Base-by-base conservation (phyloP, 164 flowering plant genomes). In the Magnolia officinalis region DNA sequence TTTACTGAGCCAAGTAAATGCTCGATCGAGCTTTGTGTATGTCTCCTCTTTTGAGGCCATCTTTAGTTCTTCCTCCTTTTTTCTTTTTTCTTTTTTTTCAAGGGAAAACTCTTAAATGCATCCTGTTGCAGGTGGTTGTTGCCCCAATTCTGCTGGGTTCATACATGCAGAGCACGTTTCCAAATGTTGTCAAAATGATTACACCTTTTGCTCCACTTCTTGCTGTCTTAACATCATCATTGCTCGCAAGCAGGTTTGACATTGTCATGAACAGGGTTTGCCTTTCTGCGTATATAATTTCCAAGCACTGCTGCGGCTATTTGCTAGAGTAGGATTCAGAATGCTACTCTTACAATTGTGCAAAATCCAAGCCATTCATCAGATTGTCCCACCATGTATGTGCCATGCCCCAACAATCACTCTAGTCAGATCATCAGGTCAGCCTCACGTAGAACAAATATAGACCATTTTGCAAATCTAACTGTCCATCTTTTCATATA, bases 91-190 rank as follows among this genome's bases (percentile, higher is more conserved):
- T 37, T 58, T 78, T 63, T 23, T 24, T n/a, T 19, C 51, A n/a
- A 31, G 10, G 6, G 63, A 63, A 74, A 50, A 6, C 24, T 11
- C 61, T 68, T 31, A 70, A 45, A 14, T 73, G 4, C 4, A 76
- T 77, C 45, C 45, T 26, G 50, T 5, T 61, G 11, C 80, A 93
- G 98, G 90, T 91, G 83, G 98, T 93, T 37, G 94, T 90, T 78
- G 91, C 85, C 72, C 98, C 98, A 55, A 80, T 93, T 80, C 81
- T 91, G 71, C 78, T 93, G 26, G 98, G 98, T 72, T 90, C 92
- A 64, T 93, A 79, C 74, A 2, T 88, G 55, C 96, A 93, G 81
- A 83, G 84, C 31, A 78, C 70, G 69, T 91, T 93, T 83, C 96
- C 98, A 68, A 61, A 73, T 63, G 80, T 76, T 29, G 94, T 90